Evolutionary conservation across 208 protist species (phyloP).

Genomic region (Crithidia brevicula): DNA sequence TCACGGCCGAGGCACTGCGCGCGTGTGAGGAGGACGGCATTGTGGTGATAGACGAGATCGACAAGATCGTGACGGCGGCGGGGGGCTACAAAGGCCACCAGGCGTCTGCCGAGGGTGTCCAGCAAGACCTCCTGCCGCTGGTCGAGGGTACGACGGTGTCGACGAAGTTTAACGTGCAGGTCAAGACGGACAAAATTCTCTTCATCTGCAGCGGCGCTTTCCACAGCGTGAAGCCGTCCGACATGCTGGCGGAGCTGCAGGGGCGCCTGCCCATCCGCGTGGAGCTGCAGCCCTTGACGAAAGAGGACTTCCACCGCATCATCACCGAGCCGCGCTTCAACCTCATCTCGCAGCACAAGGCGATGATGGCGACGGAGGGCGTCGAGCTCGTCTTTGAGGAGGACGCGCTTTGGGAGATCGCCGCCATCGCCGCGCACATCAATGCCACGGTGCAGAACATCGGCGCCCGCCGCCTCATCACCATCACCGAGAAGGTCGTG

Average conservation of each 20-base stretch:
- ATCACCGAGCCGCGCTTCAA: constrained; percentile 98
- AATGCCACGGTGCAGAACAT: constrained; percentile 98
- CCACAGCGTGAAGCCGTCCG: constrained; percentile 94
- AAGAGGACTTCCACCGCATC: constrained; percentile 97
- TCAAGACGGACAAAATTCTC: constrained; percentile 98
- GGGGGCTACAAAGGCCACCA: constrained; percentile 92
- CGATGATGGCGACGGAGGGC: constrained; percentile 96
- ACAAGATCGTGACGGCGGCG: constrained; percentile 96
- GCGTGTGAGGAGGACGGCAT: constrained; percentile 98
- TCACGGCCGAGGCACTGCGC: constrained; percentile 93
- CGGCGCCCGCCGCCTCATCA: constrained; percentile 97
- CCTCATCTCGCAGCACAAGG: constrained; percentile 95
- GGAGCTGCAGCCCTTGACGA: constrained; percentile 96
- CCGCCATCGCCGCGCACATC: constrained; percentile 94
- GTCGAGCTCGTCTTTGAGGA: constrained; percentile 95
- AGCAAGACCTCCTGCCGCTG: constrained; percentile 98
- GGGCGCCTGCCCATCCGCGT: constrained; percentile 98
- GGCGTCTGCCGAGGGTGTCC: constrained; percentile 96
- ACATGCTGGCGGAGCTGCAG: constrained; percentile 96
- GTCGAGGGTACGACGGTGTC: constrained; percentile 97
- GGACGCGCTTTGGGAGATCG: constrained; percentile 95
- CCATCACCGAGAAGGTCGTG: constrained; percentile 96
- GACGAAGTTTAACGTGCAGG: constrained; percentile 96
- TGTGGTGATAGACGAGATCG: constrained; percentile 99
- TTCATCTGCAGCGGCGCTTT: constrained; percentile 99